A percentile compares a stretch with the other conserved stretches of the same genome.
Evolutionary conservation across 2,329 filamentous ascomycete species (phyloP).

Genomic region (Plectosphaerella plurivora): DNA sequence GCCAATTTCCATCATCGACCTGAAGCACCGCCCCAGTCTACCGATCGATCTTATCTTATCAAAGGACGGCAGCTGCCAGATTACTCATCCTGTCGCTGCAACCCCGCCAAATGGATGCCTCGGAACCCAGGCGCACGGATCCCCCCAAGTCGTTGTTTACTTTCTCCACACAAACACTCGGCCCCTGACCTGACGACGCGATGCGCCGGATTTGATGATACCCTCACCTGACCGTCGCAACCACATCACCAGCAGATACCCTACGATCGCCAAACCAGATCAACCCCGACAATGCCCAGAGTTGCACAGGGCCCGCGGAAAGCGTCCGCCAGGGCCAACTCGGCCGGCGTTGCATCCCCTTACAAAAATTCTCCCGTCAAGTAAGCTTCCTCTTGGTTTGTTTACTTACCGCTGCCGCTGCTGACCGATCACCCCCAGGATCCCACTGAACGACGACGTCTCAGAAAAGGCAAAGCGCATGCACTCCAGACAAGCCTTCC

Average conservation of each 20-base stretch:
- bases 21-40: too few relatives aligned
- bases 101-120: background rate
- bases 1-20: too few relatives aligned
- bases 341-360: slow-evolving; percentile 43
- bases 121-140: background rate
- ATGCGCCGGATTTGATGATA: slow-evolving; percentile 4
- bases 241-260: slow-evolving; percentile 9
- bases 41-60: background rate
- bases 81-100: background rate
- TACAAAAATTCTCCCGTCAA: slow-evolving; percentile 55
- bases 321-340: slow-evolving; percentile 40
- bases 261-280: slow-evolving; percentile 13
- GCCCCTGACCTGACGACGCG: slow-evolving; percentile 2
- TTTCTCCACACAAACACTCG: slow-evolving; percentile 10
- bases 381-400: slow-evolving; percentile 31
- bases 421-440: slow-evolving; percentile 44
- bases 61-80: background rate
- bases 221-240: slow-evolving; percentile 4
- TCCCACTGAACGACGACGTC: slow-evolving; percentile 93
- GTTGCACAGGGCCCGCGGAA: slow-evolving; percentile 51
- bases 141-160: slow-evolving; percentile 16
- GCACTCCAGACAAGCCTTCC: slow-evolving; percentile 80
- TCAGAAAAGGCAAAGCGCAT: slow-evolving; percentile 85
- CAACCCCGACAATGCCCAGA: slow-evolving; percentile 43
- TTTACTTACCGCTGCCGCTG: background rate